Conservation (phyloP, 2,329 filamentous ascomycete species). For the Fusarium coffeatum region DNA sequence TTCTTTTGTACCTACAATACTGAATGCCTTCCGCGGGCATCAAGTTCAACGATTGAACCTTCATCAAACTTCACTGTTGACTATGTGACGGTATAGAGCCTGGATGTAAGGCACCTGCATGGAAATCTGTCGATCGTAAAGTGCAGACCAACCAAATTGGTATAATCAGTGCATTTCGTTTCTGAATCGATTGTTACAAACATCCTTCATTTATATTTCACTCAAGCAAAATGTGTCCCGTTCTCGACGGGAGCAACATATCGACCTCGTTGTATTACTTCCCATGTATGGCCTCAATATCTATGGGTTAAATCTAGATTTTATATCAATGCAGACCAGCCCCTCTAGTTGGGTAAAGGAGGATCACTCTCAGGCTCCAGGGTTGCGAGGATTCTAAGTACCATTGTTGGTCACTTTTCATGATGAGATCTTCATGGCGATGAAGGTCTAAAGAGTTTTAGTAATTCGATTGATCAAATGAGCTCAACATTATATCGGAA, state of each 20-base stretch:
- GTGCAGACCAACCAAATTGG: too few relatives aligned
- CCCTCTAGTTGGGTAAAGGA: constrained; percentile 2
- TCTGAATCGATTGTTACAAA: neutral
- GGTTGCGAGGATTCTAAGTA: constrained; percentile 21
- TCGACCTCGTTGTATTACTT: neutral
- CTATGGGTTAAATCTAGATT: neutral
- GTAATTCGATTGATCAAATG: too few relatives aligned
- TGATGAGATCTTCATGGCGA: neutral
- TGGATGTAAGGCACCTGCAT: neutral
- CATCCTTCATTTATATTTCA: neutral
- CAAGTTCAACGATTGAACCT: neutral
- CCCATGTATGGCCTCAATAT: constrained; percentile 7
- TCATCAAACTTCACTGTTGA: neutral
- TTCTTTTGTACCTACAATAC: neutral
- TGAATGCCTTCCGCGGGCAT: neutral
- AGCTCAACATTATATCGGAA: neutral
- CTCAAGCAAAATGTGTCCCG: neutral
- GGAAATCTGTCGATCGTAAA: neutral
- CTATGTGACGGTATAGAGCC: neutral
- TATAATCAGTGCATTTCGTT: neutral
- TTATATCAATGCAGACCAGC: neutral
- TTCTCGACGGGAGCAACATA: neutral
- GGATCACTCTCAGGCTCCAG: constrained; percentile 13
- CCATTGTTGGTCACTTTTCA: neutral
- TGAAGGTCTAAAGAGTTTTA: neutral